A percentile compares a stretch with the other conserved stretches of the same genome.
Conservation (phyloP, 139 green algal genomes). For the Astrephomene gubernaculifera region DNA sequence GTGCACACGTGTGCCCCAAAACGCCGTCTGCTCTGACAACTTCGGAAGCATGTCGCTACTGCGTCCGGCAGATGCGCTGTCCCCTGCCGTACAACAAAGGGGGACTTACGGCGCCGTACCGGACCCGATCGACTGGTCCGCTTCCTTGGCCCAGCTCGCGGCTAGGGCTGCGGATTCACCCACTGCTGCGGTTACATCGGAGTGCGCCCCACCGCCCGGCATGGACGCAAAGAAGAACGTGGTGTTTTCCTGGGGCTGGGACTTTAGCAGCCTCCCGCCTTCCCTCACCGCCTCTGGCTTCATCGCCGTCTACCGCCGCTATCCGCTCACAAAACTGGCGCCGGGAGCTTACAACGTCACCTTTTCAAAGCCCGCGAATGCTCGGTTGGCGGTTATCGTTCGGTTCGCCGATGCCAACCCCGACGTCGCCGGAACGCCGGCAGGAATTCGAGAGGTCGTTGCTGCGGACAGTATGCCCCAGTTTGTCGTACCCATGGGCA, state of each 20-base stretch:
- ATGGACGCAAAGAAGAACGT: neutral
- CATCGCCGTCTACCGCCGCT: conserved; percentile 34
- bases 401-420: conserved; percentile 10
- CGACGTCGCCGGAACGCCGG: neutral
- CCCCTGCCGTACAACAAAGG: neutral
- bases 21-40: neutral
- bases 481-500: neutral
- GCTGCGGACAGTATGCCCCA: neutral
- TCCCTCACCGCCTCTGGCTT: conserved; percentile 12
- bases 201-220: neutral
- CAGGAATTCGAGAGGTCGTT: neutral
- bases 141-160: neutral
- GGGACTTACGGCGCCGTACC: conserved; percentile 3
- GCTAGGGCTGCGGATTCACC: conserved; percentile 1
- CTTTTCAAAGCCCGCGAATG: neutral
- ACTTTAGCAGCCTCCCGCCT: conserved; percentile 11
- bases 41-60: conserved; percentile 20
- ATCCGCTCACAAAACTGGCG: neutral
- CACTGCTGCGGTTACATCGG: neutral
- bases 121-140: neutral
- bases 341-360: conserved; percentile 3
- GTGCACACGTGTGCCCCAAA: neutral
- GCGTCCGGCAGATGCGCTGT: neutral
- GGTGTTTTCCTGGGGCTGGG: conserved; percentile 22
- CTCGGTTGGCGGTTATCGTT: conserved; percentile 5